Percentiles rank a stretch among this genome's conserved stretches.
phyloP scores from a whole-genome alignment of 2,329 filamentous ascomycete genomes.

The Cryphonectria japonica region DNA sequence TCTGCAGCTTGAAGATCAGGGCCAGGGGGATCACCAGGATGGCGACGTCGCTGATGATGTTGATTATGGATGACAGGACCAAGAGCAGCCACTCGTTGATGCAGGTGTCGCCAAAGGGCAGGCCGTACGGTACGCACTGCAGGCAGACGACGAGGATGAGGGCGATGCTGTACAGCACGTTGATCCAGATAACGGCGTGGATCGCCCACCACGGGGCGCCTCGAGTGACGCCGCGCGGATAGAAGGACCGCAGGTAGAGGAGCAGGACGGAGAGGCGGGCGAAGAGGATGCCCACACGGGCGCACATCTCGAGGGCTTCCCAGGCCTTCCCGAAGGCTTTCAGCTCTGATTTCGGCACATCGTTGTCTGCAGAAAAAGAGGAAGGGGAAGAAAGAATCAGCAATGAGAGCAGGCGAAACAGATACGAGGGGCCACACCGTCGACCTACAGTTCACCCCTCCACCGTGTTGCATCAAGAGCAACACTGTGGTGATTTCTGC shows the following conservation, averaged over 20 bases:
- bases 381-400: not conserved
- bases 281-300: constrained; percentile 35
- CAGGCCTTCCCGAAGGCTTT: constrained; percentile 31
- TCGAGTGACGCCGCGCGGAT: constrained; percentile 47
- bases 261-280: constrained; percentile 35
- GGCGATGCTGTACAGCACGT: constrained; percentile 34
- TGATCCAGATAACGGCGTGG: constrained; percentile 33
- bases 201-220: constrained; percentile 33
- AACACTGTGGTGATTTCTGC: constrained; percentile 29
- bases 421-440: not conserved
- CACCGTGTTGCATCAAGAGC: constrained; percentile 31
- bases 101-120: constrained; percentile 34
- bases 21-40: constrained; percentile 37
- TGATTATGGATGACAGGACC: constrained; percentile 34
- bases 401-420: no score
- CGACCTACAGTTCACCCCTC: constrained; percentile 15
- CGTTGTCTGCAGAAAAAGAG: not conserved
- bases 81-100: constrained; percentile 34
- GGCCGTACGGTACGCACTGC: constrained; percentile 32
- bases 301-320: constrained; percentile 33
- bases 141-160: constrained; percentile 34
- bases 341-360: constrained; percentile 29
- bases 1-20: constrained; percentile 37
- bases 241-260: constrained; percentile 51
- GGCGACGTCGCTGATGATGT: constrained; percentile 36